Evolutionary conservation across 2,329 filamentous ascomycete genomes (phyloP), one percentile per base, ranked within the genome.

Genomic region (Aotearoamyces nothofagi): DNA sequence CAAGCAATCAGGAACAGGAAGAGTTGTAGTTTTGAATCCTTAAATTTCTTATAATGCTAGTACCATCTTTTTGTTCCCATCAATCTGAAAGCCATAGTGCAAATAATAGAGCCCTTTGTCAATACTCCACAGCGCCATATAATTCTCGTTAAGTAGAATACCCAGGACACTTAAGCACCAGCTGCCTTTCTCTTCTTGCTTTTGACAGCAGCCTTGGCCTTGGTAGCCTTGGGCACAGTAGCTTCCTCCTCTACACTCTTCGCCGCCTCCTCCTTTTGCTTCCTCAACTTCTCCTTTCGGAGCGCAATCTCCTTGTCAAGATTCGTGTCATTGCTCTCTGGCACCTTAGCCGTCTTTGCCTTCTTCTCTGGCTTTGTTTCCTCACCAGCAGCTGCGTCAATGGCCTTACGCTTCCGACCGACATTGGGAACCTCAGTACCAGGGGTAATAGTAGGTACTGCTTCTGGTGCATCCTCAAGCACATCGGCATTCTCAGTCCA

Each of bases 401-500:
- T 33, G 10, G 36, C 29, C 46, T 58, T 61, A 39, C 55, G 50
- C 54, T 63, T 63, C 67, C 79, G 81, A 44, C 67, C 67, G 19
- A 71, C 55, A 46, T 73, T 73, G 20, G 45, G 31, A 23, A 22
- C 24, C 30, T 44, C 25, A 20, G 19, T 20, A 10, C 32, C 27
- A n/a, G n/a, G n/a, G 17, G 37, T 34, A 31, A 33, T 51, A 45
- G 40, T 56, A 52, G 61, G 61, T 14, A 55, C 50, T 42, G 58
- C 47, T 41, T 62, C 63, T 33, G 63, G 57, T 19, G 52, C 56
- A 20, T 64, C 60, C 38, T 64, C 58, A 19, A 90, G 59, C 5
- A 93, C 71, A 46, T 78, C 70, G 37, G 82, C 75, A 36, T 72
- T 66, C 35, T 90, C 80, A 10, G 77, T 55, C 84, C 90, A 98